These are phyloP conservation scores for Meyerozyma carpophila DNA, from an alignment of 1,139 yeast species.

Conservation along the genomic window DNA sequence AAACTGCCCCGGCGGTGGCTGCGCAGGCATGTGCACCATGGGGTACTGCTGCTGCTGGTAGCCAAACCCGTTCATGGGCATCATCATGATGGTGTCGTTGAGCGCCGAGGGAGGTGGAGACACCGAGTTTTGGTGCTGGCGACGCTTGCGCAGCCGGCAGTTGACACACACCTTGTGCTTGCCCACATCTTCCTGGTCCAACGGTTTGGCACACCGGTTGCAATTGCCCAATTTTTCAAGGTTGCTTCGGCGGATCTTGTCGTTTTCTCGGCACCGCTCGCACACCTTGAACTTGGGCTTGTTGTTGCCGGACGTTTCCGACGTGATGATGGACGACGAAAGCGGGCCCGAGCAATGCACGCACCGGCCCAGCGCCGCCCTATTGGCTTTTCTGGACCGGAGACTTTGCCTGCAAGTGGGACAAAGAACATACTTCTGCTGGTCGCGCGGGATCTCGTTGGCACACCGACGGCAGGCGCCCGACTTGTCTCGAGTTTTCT, in stretches of 20 bases:
- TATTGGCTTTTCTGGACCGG: conserved; percentile 48
- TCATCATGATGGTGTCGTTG: conserved; percentile 1
- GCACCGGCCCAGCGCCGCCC: conserved; percentile 61
- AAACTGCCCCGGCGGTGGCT: neutral
- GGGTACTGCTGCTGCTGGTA: neutral
- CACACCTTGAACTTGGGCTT: conserved; percentile 50
- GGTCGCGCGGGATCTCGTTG: conserved; percentile 43
- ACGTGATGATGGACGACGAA: conserved; percentile 35
- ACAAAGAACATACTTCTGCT: conserved; percentile 52
- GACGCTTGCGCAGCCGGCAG: conserved; percentile 52
- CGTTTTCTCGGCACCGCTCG: conserved; percentile 56
- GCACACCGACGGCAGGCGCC: conserved; percentile 69
- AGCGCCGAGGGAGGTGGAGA: neutral
- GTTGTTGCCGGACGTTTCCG: conserved; percentile 12
- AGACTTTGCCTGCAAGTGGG: conserved; percentile 52
- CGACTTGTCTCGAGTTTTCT: conserved; percentile 50
- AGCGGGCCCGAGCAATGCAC: conserved; percentile 65
- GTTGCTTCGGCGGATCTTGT: conserved; percentile 49
- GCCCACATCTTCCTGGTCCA: conserved; percentile 40
- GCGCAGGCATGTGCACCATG: neutral
- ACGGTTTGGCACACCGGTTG: conserved; percentile 52
- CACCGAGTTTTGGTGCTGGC: conserved; percentile 13
- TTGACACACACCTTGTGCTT: conserved; percentile 50
- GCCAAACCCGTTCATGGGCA: neutral
- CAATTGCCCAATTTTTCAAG: conserved; percentile 56